Evolutionary conservation across 495 filamentous ascomycete genomes (phyloP), one percentile per base, ranked within the genome.

Genomic region (Xylona heveae): DNA sequence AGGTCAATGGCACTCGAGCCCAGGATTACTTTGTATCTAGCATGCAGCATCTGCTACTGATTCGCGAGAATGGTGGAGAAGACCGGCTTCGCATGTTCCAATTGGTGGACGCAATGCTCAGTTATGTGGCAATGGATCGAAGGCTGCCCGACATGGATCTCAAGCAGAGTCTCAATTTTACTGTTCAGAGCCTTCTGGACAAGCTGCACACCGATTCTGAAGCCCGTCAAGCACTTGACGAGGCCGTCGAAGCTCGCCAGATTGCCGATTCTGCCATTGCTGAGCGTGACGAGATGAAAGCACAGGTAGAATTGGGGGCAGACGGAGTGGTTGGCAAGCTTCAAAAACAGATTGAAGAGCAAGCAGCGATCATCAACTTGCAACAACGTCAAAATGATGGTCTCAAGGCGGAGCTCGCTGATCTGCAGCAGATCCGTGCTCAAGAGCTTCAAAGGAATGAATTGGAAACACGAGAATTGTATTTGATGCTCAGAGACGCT

Each of bases 41-140:
- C 7, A 64, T 97, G 52, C 88, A 97, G 48, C 88, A 97, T 57
- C 67, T 97, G 47, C 65, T 97, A 26, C 59, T 97, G 21, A 92
- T 95, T 42, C 68, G 83, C 31, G 83, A 93, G 43, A 92, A 88
- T 40, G 79, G 85, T 30, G 74, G 76, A 23, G 88, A 97, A 49
- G 88, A 97, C 49, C 66, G 83, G 22, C 53, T 94, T 20, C 72
- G 83, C 19, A 90, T 94, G 81, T 97, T 95, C 57, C 88, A 97
- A 59, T 67, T 97, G 6, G 85, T 95, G 6, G 88, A 97, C 49
- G 72, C 79, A 6, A 97, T 97, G 79, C 71, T 97, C 38, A 91
- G 80, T 55, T 95, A 97, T 51, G 88, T 97, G 36, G 88, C 84
- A 35, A 97, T 97, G 90, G 88, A 97, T 51, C 72, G 88, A 40